phyloP scores from a whole-genome alignment of 352 stramenopile species.

The Globisporangium splendens region DNA sequence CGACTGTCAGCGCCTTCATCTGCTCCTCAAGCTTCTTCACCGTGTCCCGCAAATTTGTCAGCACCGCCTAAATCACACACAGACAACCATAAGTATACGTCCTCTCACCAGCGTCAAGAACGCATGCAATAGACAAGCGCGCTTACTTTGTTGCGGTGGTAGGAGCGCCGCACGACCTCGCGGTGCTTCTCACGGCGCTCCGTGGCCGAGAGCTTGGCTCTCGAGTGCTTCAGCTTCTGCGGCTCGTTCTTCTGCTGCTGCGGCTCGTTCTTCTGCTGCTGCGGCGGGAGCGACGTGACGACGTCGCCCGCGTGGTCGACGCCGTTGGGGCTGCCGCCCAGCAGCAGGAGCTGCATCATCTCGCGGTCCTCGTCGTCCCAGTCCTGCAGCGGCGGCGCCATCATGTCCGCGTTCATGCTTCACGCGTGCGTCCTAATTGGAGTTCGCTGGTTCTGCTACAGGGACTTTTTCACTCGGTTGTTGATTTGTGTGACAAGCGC shows the following conservation, averaged over 20 bases:
- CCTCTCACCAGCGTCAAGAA: no score
- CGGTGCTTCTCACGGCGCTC: slow-evolving; percentile 60
- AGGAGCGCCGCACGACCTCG: slow-evolving; percentile 72
- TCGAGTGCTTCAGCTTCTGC: slow-evolving; percentile 2
- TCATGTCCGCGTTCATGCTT: no score
- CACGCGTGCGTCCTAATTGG: no score
- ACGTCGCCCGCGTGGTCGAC: slow-evolving; percentile 2
- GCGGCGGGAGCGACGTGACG: neutral
- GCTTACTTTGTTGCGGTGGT: slow-evolving; percentile 68
- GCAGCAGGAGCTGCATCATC: slow-evolving; percentile 15
- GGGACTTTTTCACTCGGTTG: no score
- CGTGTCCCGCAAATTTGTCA: slow-evolving; percentile 47
- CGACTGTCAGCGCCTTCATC: slow-evolving; percentile 32
- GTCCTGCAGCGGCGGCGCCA: slow-evolving; percentile 1
- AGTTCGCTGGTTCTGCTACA: no score
- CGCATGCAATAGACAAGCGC: neutral
- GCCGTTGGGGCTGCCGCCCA: slow-evolving; percentile 8
- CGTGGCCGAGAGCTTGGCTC: slow-evolving; percentile 39
- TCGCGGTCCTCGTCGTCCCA: slow-evolving; percentile 15
- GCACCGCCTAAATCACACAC: slow-evolving; percentile 28
- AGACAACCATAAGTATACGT: no score
- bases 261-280: no score
- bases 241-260: no score
- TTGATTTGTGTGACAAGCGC: no score
- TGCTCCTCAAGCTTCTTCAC: slow-evolving; percentile 52